Percentiles rank a stretch among this genome's conserved stretches.
Evolutionary conservation across 164 flowering plant species (phyloP).

Genomic region (Nelumbo lutea): DNA sequence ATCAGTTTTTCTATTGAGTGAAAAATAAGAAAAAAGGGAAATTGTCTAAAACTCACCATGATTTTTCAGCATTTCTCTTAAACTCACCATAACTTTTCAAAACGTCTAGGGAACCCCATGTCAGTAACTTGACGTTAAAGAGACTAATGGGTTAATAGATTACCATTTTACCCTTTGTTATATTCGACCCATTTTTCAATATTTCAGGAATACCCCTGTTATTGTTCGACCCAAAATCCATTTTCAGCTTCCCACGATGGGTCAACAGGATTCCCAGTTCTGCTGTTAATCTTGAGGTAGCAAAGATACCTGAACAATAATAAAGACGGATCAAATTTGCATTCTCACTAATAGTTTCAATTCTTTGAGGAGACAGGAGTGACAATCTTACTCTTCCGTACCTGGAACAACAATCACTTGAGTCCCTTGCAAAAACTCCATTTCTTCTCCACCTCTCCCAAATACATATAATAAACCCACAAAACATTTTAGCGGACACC

Average conservation of each 20-base stretch:
- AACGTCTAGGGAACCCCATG: too few species aligned
- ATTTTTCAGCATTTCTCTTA: too few species aligned
- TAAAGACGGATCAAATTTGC: neutral
- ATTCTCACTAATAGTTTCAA: neutral
- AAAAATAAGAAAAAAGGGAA: too few species aligned
- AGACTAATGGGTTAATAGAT: too few species aligned
- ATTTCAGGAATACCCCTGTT: too few species aligned
- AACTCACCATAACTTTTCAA: too few species aligned
- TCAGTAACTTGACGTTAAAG: too few species aligned
- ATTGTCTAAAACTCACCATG: too few species aligned
- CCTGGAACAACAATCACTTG: slow-evolving; percentile 95
- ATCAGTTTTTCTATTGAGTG: too few species aligned
- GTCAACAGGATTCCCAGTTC: slow-evolving; percentile 92
- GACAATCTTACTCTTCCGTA: slow-evolving; percentile 15
- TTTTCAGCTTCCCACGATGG: slow-evolving; percentile 47
- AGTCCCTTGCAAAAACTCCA: slow-evolving; percentile 96
- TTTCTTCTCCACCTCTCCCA: slow-evolving; percentile 99
- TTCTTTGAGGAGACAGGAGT: neutral
- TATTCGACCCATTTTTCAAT: too few species aligned
- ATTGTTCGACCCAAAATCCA: too few species aligned
- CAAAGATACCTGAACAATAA: slow-evolving; percentile 71
- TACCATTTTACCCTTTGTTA: too few species aligned
- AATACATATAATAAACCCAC: slow-evolving; percentile 54
- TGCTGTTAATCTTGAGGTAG: slow-evolving; percentile 97
- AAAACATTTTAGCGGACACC: neutral